Base-by-base conservation (phyloP, 805 yeast species). In the Cyberlindnera japonica region DNA sequence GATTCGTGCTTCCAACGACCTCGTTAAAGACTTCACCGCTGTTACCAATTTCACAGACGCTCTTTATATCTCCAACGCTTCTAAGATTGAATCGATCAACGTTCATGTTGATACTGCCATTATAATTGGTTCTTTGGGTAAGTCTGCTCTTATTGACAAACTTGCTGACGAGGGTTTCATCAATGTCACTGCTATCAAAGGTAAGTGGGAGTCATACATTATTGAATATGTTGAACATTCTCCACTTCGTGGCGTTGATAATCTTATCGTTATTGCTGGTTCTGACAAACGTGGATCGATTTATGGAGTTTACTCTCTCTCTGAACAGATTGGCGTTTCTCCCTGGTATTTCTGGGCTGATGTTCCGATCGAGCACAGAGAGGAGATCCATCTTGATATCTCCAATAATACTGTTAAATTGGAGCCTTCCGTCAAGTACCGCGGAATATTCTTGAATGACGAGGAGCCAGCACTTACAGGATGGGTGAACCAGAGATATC, bases 281-380 rank as follows among this genome's bases (percentile, higher is more conserved):
- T 39, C 44, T 11, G 47, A 43, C 28, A 43, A 43, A 26, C 40
- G 47, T 35, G 47, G 47, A 2, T 35, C 47, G 15, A 43, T 43
- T 28, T 43, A 35, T 22, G 47, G 44, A 12, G 18, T 36, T 16
- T 43, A 43, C 24, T 29, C 43, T 23, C 17, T 43, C 12, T 43
- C 47, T 10, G 47, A 43, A 14, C 47, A 38, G 30, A 36, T 39
- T 24, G 47, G 47, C 14, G 47, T 43, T n/a, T 39, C 44, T 20
- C 47, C 47, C 3, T 43, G 43, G 43, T 33, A 43, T 31, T 43
- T 40, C 41, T 43, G 43, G 47, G 43, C 43, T 2, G 47, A 43
- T 17, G 43, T 43, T 23, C 47, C 47, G 11, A 29, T 33, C 15
- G 29, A 25, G 8, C 23, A 23, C 9, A 23, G 17, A 10, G 33